Percentiles rank a stretch among this genome's conserved stretches.
Conservation (phyloP, 176 grass and related monocot species). For the barley (Hordeum vulgare) region MorexV3_pseudomolecules_assembly NC_058523.1:43165043-43165542, state of each 20-base stretch:
- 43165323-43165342: constrained; percentile 50
- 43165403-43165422: constrained; percentile 48
- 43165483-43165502: constrained; percentile 58
- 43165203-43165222: background rate
- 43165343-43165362: constrained; percentile 70
- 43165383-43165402: constrained; percentile 70
- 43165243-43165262: background rate
- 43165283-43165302: constrained; percentile 36
- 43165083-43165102: constrained; percentile 66
- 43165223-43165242: background rate
- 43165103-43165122: constrained; percentile 79
- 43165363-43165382: constrained; percentile 80
- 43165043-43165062: background rate
- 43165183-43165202: background rate
- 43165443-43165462: constrained; percentile 40
- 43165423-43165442: constrained; percentile 50
- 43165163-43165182: constrained; percentile 61
- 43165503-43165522: constrained; percentile 76
- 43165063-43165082: background rate
- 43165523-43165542: constrained; percentile 60
- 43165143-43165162: constrained; percentile 64
- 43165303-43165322: constrained; percentile 51
- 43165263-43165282: background rate
- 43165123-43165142: constrained; percentile 60
- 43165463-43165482: constrained; percentile 64